These are phyloP conservation scores for Heterobasidion parviporum DNA, from an alignment of 1,284 basidiomycete species.

Conservation along the genomic window DNA sequence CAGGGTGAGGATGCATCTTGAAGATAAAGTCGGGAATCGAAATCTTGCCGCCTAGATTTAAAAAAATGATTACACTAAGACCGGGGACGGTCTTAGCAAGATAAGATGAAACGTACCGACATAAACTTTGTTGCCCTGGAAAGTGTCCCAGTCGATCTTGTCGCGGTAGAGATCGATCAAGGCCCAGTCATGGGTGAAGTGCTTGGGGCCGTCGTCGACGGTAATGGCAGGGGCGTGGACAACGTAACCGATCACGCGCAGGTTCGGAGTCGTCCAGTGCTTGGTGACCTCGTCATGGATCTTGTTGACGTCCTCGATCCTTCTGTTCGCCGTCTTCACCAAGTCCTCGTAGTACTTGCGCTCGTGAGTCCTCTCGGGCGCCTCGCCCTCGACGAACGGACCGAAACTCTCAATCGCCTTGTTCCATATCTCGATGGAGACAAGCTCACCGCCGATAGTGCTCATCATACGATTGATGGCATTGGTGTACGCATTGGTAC, in stretches of 20 bases:
- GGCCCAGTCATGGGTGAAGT: constrained; percentile 23
- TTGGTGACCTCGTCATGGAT: constrained; percentile 22
- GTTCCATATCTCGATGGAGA: constrained; percentile 18
- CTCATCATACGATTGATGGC: constrained; percentile 21
- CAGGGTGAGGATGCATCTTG: neutral
- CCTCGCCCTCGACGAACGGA: constrained; percentile 15
- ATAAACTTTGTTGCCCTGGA: constrained; percentile 27
- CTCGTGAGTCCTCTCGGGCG: constrained; percentile 11
- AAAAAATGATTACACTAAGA: too few relatives aligned
- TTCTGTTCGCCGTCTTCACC: constrained; percentile 15
- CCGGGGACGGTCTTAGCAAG: too few relatives aligned
- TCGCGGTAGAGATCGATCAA: constrained; percentile 22
- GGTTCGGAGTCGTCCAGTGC: constrained; percentile 11
- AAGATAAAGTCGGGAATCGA: neutral
- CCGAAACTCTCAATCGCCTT: constrained; percentile 15
- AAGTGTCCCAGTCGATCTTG: constrained; percentile 18
- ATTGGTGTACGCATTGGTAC: constrained; percentile 19
- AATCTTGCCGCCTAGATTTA: neutral
- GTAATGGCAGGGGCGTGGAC: constrained; percentile 21
- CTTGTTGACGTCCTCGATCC: constrained; percentile 11
- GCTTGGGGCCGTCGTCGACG: constrained; percentile 14
- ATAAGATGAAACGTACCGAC: constrained; percentile 16
- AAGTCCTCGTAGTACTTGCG: constrained; percentile 18
- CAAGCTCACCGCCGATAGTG: constrained; percentile 17
- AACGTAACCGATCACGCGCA: constrained; percentile 26